Percentiles rank a stretch among this genome's conserved stretches.
Conservation (phyloP, 306 rosid species). For the Pachyrhizus erosus region DNA sequence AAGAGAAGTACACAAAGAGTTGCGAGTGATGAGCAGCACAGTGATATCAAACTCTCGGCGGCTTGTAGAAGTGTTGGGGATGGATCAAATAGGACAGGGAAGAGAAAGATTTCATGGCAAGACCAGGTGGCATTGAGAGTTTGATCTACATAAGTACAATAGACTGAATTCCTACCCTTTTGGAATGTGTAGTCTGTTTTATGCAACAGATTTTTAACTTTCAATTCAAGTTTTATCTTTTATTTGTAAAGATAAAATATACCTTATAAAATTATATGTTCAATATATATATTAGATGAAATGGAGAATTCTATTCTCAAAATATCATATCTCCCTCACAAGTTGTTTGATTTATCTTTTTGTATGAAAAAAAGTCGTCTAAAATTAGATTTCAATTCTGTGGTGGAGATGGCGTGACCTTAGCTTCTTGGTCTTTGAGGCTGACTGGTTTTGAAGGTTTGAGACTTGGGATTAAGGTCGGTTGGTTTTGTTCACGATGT, state of each 20-base stretch:
- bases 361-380: conserved; percentile 15
- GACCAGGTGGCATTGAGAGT: conserved; percentile 95
- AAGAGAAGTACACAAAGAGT: conserved; percentile 68
- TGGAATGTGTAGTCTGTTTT: conserved; percentile 47
- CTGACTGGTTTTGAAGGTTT: not conserved
- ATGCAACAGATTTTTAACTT: conserved; percentile 43
- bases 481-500: not conserved
- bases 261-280: conserved; percentile 48
- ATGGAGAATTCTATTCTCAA: conserved; percentile 49
- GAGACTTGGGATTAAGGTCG: not conserved
- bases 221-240: conserved; percentile 42
- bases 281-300: conserved; percentile 53
- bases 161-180: conserved; percentile 32
- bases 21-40: conserved; percentile 66
- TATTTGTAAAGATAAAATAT: conserved; percentile 61
- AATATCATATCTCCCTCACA: conserved; percentile 42
- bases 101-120: conserved; percentile 98
- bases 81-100: conserved; percentile 77
- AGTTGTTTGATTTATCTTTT: conserved; percentile 10
- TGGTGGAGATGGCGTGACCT: not conserved
- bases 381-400: not conserved
- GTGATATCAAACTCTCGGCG: conserved; percentile 70
- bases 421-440: not conserved
- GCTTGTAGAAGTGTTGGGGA: conserved; percentile 74
- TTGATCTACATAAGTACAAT: conserved; percentile 52